A percentile compares a stretch with the other conserved stretches of the same genome.
phyloP scores from a whole-genome alignment of 2,329 filamentous ascomycete species.

The Cytospora leucostoma region DNA sequence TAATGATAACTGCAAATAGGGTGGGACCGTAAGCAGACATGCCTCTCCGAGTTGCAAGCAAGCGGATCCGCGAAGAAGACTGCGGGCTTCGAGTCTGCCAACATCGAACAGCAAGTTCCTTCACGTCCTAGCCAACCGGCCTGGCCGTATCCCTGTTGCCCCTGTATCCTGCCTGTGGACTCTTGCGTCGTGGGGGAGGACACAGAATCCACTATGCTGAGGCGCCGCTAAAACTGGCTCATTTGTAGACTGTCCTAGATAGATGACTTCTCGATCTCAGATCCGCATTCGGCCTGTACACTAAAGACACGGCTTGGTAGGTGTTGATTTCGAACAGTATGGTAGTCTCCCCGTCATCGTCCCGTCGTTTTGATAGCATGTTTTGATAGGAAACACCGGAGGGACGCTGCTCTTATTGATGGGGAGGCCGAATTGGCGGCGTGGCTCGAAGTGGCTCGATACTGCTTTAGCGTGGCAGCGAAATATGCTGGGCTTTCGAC shows the following conservation, averaged over 20 bases:
- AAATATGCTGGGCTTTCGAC: conserved; percentile 16
- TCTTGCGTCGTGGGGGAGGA: conserved; percentile 20
- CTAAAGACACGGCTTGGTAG: not conserved
- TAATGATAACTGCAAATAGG: conserved; percentile 16
- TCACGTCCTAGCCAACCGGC: conserved; percentile 12
- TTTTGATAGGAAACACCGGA: conserved; percentile 3
- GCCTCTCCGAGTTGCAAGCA: conserved; percentile 10
- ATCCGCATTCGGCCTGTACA: not conserved
- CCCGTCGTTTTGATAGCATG: conserved; percentile 17
- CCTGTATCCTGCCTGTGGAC: conserved; percentile 21
- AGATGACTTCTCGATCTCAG: not conserved
- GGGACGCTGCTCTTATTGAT: not conserved
- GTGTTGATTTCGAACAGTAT: not conserved
- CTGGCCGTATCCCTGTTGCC: conserved; percentile 16
- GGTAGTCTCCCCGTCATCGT: conserved; percentile 7
- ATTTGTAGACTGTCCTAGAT: conserved; percentile 7
- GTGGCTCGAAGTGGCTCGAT: conserved; percentile 1
- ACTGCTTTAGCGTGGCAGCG: conserved; percentile 9
- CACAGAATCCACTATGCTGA: conserved; percentile 24
- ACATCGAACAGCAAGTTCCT: conserved; percentile 11
- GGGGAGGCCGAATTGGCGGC: conserved; percentile 15
- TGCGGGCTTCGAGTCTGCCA: conserved; percentile 14
- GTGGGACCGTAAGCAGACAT: conserved; percentile 18
- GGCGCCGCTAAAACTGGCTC: conserved; percentile 24
- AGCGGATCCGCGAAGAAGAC: conserved; percentile 26